These are phyloP conservation scores for Tillandsia leiboldiana DNA, from an alignment of 176 grass and related monocot genomes.

Conservation along the genomic window DNA sequence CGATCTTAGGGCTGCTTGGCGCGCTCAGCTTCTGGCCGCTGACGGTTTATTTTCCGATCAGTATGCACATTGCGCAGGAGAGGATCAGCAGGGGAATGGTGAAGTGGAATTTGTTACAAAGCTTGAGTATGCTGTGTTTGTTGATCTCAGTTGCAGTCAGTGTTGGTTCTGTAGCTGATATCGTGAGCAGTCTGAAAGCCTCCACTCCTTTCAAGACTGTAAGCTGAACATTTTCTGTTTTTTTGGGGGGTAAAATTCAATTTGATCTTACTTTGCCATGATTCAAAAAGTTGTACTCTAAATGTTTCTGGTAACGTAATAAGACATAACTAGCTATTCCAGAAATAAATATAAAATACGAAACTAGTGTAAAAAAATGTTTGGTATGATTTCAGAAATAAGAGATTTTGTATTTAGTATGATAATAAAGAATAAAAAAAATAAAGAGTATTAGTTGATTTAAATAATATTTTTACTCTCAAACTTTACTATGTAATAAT, in stretches of 20 bases:
- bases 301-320: too few relatives aligned
- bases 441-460: too few relatives aligned
- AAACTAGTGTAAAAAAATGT: too few relatives aligned
- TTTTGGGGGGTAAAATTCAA: neutral
- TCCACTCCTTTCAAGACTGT: constrained; percentile 44
- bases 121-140: constrained; percentile 44
- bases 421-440: too few relatives aligned
- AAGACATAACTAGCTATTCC: too few relatives aligned
- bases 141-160: constrained; percentile 49
- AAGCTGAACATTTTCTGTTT: constrained; percentile 10
- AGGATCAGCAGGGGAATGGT: constrained; percentile 31
- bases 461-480: too few relatives aligned
- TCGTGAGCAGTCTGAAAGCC: constrained; percentile 43
- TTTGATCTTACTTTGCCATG: too few relatives aligned
- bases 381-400: too few relatives aligned
- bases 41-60: constrained; percentile 70
- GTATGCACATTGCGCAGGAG: constrained; percentile 61
- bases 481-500: too few relatives aligned
- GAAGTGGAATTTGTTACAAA: constrained; percentile 50
- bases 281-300: too few relatives aligned
- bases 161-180: constrained; percentile 63
- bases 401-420: too few relatives aligned
- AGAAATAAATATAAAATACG: too few relatives aligned
- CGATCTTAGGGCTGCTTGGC: constrained; percentile 61
- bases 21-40: constrained; percentile 85